These are phyloP conservation scores for Clarkia xantiana DNA, from an alignment of 345 rosid genomes.

Conservation along the genomic window DNA sequence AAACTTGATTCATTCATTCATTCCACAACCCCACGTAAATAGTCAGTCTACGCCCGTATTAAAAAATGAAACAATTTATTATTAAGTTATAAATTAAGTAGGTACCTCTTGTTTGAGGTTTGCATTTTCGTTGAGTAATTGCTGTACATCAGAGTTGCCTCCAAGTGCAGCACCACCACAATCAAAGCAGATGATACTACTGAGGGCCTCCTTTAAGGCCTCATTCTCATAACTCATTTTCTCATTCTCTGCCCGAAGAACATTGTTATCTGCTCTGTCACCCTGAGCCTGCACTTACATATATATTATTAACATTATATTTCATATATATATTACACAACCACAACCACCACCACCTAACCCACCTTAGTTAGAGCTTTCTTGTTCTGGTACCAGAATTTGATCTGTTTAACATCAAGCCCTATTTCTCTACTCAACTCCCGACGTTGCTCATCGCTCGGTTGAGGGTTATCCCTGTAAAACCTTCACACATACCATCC, in stretches of 20 bases:
- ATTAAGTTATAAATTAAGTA: constrained; percentile 18
- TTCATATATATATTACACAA: background rate
- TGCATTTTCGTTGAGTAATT: constrained; percentile 31
- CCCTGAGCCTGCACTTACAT: constrained; percentile 27
- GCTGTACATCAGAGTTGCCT: constrained; percentile 19
- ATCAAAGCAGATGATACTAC: constrained; percentile 36
- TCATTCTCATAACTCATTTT: constrained; percentile 33
- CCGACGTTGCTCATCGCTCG: constrained; percentile 39
- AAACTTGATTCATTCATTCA: no score
- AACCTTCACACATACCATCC: constrained; percentile 32
- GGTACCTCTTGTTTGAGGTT: constrained; percentile 32
- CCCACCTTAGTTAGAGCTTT: constrained; percentile 54
- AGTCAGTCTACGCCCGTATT: constrained; percentile 5
- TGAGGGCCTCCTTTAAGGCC: constrained; percentile 35
- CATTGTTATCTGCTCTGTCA: constrained; percentile 33
- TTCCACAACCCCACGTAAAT: no score
- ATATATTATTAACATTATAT: background rate
- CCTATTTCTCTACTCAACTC: constrained; percentile 31
- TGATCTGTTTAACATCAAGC: constrained; percentile 38
- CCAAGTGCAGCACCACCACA: constrained; percentile 62
- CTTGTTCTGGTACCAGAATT: constrained; percentile 81
- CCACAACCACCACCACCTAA: no score
- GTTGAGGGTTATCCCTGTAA: constrained; percentile 55
- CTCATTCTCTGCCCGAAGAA: constrained; percentile 48
- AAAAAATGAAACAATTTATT: constrained; percentile 5